phyloP scores from a whole-genome alignment of 2,329 filamentous ascomycete genomes.

The Aspergillus calidoustus region DNA sequence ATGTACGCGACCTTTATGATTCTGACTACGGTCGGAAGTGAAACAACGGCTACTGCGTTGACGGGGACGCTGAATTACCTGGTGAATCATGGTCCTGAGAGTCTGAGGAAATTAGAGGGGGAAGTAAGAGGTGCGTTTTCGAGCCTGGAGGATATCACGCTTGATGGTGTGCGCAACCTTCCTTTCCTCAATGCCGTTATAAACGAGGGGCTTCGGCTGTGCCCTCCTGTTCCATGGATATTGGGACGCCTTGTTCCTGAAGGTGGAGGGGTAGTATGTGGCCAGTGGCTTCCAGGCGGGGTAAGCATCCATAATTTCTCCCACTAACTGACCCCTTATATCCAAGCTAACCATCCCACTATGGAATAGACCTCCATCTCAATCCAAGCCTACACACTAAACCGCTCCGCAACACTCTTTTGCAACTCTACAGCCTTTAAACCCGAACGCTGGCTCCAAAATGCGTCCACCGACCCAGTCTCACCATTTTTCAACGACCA shows the following conservation, averaged over 20 bases:
- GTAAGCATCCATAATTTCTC: neutral
- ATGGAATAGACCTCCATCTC: slow-evolving; percentile 5
- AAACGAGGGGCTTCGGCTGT: slow-evolving; percentile 33
- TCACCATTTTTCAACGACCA: slow-evolving; percentile 10
- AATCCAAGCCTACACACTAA: slow-evolving; percentile 8
- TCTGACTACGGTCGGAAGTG: slow-evolving; percentile 26
- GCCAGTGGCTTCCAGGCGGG: slow-evolving; percentile 9
- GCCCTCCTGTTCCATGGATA: slow-evolving; percentile 28
- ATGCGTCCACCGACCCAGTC: neutral
- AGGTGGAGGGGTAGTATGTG: slow-evolving; percentile 5
- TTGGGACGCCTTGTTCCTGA: slow-evolving; percentile 8
- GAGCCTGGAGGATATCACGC: slow-evolving; percentile 8
- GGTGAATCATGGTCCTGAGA: neutral
- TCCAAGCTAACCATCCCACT: neutral
- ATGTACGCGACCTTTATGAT: slow-evolving; percentile 31
- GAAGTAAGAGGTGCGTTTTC: slow-evolving; percentile 1
- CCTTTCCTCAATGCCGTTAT: slow-evolving; percentile 32
- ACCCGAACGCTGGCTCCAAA: slow-evolving; percentile 13
- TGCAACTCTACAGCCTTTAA: neutral
- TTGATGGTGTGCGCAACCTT: slow-evolving; percentile 18
- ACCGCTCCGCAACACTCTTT: slow-evolving; percentile 9
- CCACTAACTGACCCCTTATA: neutral
- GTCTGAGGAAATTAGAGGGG: neutral
- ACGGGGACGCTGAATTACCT: slow-evolving; percentile 9
- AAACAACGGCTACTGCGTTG: slow-evolving; percentile 27